Conservation (phyloP, 495 filamentous ascomycete species). For the Penicillium tannophilum region DNA sequence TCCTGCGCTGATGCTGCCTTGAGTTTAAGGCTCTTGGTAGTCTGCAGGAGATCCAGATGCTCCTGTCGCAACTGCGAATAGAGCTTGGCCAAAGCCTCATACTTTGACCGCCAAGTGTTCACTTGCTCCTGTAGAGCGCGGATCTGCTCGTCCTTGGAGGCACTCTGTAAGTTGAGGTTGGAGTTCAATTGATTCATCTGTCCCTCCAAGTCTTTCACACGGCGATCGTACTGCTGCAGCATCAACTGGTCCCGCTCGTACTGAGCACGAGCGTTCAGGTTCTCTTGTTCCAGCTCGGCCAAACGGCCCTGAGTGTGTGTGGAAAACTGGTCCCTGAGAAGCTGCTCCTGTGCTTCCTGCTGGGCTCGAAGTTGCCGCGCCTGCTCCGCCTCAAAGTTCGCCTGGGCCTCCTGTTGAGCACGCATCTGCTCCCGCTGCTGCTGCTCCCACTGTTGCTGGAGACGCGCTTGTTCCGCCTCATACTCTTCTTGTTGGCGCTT, state of each 20-base stretch:
- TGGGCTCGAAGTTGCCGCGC: constrained; percentile 87
- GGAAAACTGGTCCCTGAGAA: constrained; percentile 82
- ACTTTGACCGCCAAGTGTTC: constrained; percentile 96
- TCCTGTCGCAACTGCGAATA: constrained; percentile 96
- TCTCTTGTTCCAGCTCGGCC: constrained; percentile 92
- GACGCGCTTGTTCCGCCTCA: constrained; percentile 84
- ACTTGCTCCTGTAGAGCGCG: constrained; percentile 89
- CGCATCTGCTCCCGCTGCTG: constrained; percentile 80
- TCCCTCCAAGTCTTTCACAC: constrained; percentile 87
- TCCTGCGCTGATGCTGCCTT: constrained; percentile 97
- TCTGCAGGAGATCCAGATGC: constrained; percentile 91
- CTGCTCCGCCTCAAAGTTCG: constrained; percentile 94
- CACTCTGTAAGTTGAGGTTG: constrained; percentile 81
- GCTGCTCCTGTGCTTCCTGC: constrained; percentile 90
- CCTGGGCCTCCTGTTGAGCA: constrained; percentile 77
- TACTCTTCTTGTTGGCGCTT: constrained; percentile 89
- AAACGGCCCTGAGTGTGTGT: constrained; percentile 91
- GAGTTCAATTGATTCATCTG: constrained; percentile 80
- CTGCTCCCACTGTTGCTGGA: constrained; percentile 79
- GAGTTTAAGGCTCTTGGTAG: constrained; percentile 92
- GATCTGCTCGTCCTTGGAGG: constrained; percentile 94
- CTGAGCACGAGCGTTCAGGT: constrained; percentile 89
- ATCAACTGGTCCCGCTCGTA: constrained; percentile 96
- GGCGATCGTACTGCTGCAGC: constrained; percentile 93
- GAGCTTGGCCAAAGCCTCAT: constrained; percentile 92